Conservation (phyloP, 441 rosid species). For the Euphorbia schlechtendalii region DNA sequence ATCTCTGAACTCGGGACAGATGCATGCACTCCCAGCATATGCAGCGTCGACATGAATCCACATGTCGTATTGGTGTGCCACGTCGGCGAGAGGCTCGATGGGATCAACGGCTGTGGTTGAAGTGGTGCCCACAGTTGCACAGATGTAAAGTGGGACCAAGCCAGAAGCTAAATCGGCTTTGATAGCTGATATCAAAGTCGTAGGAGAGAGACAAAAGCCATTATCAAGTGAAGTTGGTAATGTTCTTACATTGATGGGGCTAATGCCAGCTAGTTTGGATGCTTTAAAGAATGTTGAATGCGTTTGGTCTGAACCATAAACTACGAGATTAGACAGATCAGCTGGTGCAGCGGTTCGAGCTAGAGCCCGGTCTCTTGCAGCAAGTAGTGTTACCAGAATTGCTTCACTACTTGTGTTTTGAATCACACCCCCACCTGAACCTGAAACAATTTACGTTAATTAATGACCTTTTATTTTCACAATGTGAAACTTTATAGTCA, state of each 20-base stretch:
- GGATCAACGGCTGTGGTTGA: conserved; percentile 49
- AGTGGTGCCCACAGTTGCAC: conserved; percentile 38
- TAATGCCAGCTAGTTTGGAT: conserved; percentile 27
- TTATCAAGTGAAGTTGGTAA: conserved; percentile 23
- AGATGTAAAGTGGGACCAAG: conserved; percentile 34
- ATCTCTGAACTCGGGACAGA: conserved; percentile 45
- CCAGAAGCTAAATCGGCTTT: conserved; percentile 33
- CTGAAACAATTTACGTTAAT: conserved; percentile 8
- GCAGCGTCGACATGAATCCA: conserved; percentile 52
- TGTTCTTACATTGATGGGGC: conserved; percentile 24
- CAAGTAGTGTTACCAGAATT: conserved; percentile 33
- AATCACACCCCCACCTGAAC: conserved; percentile 37
- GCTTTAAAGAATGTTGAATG: conserved; percentile 38
- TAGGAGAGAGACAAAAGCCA: conserved; percentile 24
- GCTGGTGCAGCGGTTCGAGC: conserved; percentile 2
- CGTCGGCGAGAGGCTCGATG: conserved; percentile 21
- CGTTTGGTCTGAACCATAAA: conserved; percentile 41
- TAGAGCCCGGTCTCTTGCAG: conserved; percentile 31
- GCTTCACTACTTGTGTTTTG: conserved; percentile 38
- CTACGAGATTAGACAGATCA: conserved; percentile 28
- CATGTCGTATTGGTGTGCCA: conserved; percentile 25
- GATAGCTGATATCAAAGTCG: conserved; percentile 4
- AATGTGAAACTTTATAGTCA: too few species aligned
- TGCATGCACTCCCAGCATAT: conserved; percentile 38
- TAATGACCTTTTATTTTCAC: not conserved